Percentiles rank a stretch among this genome's conserved stretches.
These are phyloP conservation scores for Sarocladium oryzae DNA, from an alignment of 2,329 filamentous ascomycete genomes.

Conservation along the genomic window DNA sequence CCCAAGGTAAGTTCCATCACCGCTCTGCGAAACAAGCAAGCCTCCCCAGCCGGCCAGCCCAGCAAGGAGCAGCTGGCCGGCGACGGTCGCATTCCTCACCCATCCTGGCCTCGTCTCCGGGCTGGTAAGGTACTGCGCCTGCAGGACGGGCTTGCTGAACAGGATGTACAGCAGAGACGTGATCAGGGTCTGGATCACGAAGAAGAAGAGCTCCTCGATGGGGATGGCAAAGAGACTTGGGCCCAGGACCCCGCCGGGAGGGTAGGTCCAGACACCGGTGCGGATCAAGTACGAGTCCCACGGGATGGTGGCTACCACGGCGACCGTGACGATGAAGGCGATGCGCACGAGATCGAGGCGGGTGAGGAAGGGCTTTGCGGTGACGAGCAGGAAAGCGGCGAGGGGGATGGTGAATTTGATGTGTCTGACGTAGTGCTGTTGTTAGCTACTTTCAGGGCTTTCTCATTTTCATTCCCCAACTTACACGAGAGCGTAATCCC, in stretches of 20 bases:
- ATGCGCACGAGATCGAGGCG: slow-evolving; percentile 58
- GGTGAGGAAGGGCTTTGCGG: slow-evolving; percentile 47
- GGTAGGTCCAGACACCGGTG: slow-evolving; percentile 65
- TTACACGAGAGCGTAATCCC: slow-evolving; percentile 13
- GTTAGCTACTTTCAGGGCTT: not conserved
- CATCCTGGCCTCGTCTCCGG: slow-evolving; percentile 19
- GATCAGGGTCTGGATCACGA: slow-evolving; percentile 69
- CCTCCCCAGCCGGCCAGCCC: slow-evolving; percentile 37
- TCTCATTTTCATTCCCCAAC: not conserved
- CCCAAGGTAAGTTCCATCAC: slow-evolving; percentile 57
- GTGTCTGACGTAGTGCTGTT: slow-evolving; percentile 8
- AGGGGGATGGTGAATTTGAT: slow-evolving; percentile 13
- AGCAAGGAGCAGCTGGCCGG: slow-evolving; percentile 44
- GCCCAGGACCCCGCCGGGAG: slow-evolving; percentile 56
- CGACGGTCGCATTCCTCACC: slow-evolving; percentile 22
- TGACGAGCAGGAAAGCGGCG: slow-evolving; percentile 10
- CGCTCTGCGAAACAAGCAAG: slow-evolving; percentile 36
- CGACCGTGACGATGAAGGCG: slow-evolving; percentile 52
- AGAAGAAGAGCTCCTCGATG: slow-evolving; percentile 69
- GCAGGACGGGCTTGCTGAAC: slow-evolving; percentile 56
- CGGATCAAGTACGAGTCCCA: slow-evolving; percentile 73
- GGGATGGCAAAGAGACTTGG: slow-evolving; percentile 59
- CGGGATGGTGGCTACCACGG: slow-evolving; percentile 62
- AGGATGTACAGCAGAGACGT: slow-evolving; percentile 63
- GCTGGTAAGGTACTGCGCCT: slow-evolving; percentile 34